Base-by-base conservation (phyloP, 148 eudicot species). In the Dysphania ambrosioides region DNA sequence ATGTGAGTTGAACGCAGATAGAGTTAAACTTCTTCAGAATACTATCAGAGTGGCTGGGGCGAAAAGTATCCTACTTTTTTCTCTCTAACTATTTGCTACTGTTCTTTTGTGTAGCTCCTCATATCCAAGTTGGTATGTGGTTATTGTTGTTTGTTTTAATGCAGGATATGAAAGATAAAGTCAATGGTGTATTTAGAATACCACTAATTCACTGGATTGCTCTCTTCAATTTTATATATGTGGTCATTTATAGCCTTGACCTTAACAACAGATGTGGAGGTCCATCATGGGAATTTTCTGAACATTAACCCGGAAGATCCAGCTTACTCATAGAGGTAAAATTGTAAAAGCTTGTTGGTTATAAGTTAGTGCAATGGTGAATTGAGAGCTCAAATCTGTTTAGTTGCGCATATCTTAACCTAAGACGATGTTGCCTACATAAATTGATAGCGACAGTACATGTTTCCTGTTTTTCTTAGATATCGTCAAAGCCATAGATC, bases 11-110 rank as follows among this genome's bases (percentile, higher is more conserved):
- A 84, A 90, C 81, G 77, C 80, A 42, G 89, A 92, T 63, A 88
- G 99, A 78, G 86, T 86, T 74, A 82, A 88, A 66, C 91, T 89
- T 65, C 83, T 96, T 60, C 79, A 80, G 74, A 77, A 82, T 73
- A 92, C 96, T 15, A 79, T 89, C 68, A 77, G 73, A 58, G 70
- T 88, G 75, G 92, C 99, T 83, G 99, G 97, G 27, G 97, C 99
- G 59, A 53, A 85, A 67, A 95, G 97, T 95, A 95, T 95, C 99
- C 96, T 92, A 78, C 24, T 40, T 74, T 38, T 53, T 26, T 59
- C 70, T n/a, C 71, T n/a, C 24, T 35, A 42, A 36, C 65, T 21
- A 8, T 31, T 30, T 7, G 16, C 49, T 59, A 16, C 53, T 72
- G 38, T 41, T 59, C 21, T 44, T 57, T 57, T 26, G 30, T 8